phyloP scores from a whole-genome alignment of 495 filamentous ascomycete species.

The Pyrenopolyporus hunteri region DNA sequence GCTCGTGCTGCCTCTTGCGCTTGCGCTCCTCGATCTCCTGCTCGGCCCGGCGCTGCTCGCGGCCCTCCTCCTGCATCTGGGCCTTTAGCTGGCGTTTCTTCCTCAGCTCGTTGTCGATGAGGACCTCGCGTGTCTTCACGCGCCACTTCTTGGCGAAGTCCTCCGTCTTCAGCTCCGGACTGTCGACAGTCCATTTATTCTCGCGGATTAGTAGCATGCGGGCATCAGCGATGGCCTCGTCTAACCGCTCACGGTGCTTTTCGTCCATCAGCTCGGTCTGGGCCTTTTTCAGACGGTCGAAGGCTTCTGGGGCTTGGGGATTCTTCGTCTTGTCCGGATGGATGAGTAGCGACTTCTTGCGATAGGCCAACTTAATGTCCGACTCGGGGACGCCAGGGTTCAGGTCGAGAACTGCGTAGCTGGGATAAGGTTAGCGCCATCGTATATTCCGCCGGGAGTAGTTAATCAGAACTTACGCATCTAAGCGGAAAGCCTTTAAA shows the following conservation, averaged over 20 bases:
- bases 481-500: slow-evolving; percentile 77
- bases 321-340: slow-evolving; percentile 98
- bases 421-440: slow-evolving; percentile 38
- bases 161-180: slow-evolving; percentile 78
- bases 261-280: slow-evolving; percentile 91
- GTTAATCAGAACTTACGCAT: slow-evolving; percentile 22
- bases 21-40: slow-evolving; percentile 87
- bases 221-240: slow-evolving; percentile 95
- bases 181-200: slow-evolving; percentile 89
- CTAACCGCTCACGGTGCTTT: slow-evolving; percentile 81
- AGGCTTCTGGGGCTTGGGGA: slow-evolving; percentile 88
- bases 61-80: slow-evolving; percentile 94
- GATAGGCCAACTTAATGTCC: slow-evolving; percentile 93
- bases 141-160: slow-evolving; percentile 85
- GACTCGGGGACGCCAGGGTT: slow-evolving; percentile 94
- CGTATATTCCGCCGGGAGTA: neutral
- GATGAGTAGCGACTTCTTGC: slow-evolving; percentile 95
- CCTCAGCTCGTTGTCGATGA: slow-evolving; percentile 91
- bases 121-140: slow-evolving; percentile 87
- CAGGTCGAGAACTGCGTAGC: slow-evolving; percentile 93
- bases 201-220: slow-evolving; percentile 93
- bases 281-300: slow-evolving; percentile 95
- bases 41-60: slow-evolving; percentile 85
- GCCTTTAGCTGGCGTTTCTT: slow-evolving; percentile 86
- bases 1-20: slow-evolving; percentile 89